Percentiles rank a stretch among this genome's conserved stretches.
These are phyloP conservation scores for Rhizopogon roseolus DNA, from an alignment of 768 basidiomycete species.

Conservation along the genomic window DNA sequence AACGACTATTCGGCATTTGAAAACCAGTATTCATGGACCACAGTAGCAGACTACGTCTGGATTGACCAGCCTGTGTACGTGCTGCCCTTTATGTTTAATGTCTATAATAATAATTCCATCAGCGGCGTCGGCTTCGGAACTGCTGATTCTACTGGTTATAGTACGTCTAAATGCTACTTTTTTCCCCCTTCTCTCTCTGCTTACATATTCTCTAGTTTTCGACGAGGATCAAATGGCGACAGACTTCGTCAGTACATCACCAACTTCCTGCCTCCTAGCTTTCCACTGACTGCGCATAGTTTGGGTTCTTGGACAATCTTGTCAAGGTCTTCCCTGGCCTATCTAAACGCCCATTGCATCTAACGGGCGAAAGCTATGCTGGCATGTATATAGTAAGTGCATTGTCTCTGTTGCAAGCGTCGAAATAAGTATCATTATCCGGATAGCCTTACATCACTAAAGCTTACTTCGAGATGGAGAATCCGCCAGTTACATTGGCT, in stretches of 20 bases:
- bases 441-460: slow-evolving; percentile 71
- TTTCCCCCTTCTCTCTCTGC: too few relatives aligned
- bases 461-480: slow-evolving; percentile 55
- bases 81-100: neutral
- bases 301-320: slow-evolving; percentile 67
- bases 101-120: slow-evolving; percentile 3
- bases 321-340: slow-evolving; percentile 73
- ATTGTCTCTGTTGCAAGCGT: neutral
- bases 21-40: slow-evolving; percentile 57
- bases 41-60: slow-evolving; percentile 64
- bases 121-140: slow-evolving; percentile 65
- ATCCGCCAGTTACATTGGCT: slow-evolving; percentile 63
- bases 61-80: slow-evolving; percentile 65
- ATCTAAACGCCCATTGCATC: slow-evolving; percentile 57
- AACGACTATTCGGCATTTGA: slow-evolving; percentile 42
- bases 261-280: slow-evolving; percentile 1
- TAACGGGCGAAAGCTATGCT: slow-evolving; percentile 75
- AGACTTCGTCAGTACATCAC: slow-evolving; percentile 35
- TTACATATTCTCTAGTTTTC: slow-evolving; percentile 29
- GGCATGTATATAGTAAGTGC: slow-evolving; percentile 61
- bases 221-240: slow-evolving; percentile 64
- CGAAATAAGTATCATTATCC: neutral
- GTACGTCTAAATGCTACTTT: slow-evolving; percentile 29
- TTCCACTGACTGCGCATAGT: slow-evolving; percentile 30
- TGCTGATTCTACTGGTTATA: slow-evolving; percentile 54